A percentile compares a stretch with the other conserved stretches of the same genome.
Conservation (phyloP, 345 rosid genomes). For the Xanthoceras sorbifolium region DNA sequence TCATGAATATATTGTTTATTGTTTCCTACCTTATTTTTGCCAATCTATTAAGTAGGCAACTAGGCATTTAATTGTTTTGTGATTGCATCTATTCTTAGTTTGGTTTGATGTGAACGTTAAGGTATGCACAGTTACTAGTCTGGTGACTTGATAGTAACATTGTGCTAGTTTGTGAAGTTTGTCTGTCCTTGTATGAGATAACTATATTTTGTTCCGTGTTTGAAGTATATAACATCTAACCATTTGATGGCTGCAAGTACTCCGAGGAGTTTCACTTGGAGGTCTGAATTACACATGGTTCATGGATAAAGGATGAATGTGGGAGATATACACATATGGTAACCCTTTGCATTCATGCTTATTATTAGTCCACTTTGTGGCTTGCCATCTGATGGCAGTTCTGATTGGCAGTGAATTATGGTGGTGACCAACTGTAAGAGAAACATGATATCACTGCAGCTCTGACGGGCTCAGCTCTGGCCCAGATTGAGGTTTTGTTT, state of each 20-base stretch:
- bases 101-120: background rate
- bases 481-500: slow-evolving; percentile 25
- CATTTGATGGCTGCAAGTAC: slow-evolving; percentile 20
- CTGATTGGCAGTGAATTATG: slow-evolving; percentile 39
- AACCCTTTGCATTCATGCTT: slow-evolving; percentile 31
- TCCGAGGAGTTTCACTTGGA: slow-evolving; percentile 16
- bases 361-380: slow-evolving; percentile 24
- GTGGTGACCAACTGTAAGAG: slow-evolving; percentile 34
- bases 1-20: background rate
- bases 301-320: slow-evolving; percentile 17
- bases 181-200: background rate
- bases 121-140: background rate
- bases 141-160: background rate
- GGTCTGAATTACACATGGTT: slow-evolving; percentile 13
- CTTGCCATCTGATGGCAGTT: slow-evolving; percentile 39
- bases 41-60: too few species aligned
- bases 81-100: background rate
- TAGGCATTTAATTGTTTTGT: background rate
- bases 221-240: slow-evolving; percentile 13
- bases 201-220: background rate
- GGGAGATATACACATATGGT: slow-evolving; percentile 26
- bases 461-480: slow-evolving; percentile 13
- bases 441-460: slow-evolving; percentile 31
- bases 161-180: background rate
- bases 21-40: background rate